Base-by-base conservation (phyloP, 2,329 filamentous ascomycete genomes). In the Ophiobolus disseminans region DNA sequence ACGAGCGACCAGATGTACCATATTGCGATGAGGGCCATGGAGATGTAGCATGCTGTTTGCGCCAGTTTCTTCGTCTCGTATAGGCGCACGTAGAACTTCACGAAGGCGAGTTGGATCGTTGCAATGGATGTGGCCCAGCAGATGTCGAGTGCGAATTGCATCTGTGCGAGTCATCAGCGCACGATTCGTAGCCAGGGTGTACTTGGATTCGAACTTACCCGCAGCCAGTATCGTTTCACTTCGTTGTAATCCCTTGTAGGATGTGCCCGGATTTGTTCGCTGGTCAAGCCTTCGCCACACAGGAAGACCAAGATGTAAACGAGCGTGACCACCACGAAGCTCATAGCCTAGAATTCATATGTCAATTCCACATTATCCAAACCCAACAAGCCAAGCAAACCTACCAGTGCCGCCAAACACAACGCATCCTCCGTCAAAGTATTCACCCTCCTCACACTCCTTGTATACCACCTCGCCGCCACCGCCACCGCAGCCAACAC, bases 61-160 rank as follows among this genome's bases (percentile, higher is more conserved):
- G 50, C 37, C 17, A 43, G 9, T 3, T 35, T 44, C n/a, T 48
- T 52, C n/a, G 30, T 38, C 19, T 56, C 50, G 28, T 58, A 62
- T 4, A 60, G 34, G 9, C 58, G 57, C n/a, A 57, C 30, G 28
- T 62, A 62, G 46, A 54, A 58, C 34, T 53, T 47, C 16, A 53
- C 46, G 14, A 60, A 53, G 7, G 52, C 55, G 32, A 62, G 43
- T 22, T 62, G 57, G n/a, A 62, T 49, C n/a, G 52, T 51, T 20
- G 54, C 47, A 35, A 62, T 40, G 8, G 58, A 60, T 10, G 55
- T 58, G 23, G 56, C 57, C 58, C 58, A 62, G 47, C 57, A 62
- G 16, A 54, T 52, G 22, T 62, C 57, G 39, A 62, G 45, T 22
- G 57, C 52, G 32, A 62, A 58, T 50, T 62, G 57, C 19, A 55